Conservation (phyloP, 164 flowering plant genomes). For the Dillenia suffruticosa region DNA sequence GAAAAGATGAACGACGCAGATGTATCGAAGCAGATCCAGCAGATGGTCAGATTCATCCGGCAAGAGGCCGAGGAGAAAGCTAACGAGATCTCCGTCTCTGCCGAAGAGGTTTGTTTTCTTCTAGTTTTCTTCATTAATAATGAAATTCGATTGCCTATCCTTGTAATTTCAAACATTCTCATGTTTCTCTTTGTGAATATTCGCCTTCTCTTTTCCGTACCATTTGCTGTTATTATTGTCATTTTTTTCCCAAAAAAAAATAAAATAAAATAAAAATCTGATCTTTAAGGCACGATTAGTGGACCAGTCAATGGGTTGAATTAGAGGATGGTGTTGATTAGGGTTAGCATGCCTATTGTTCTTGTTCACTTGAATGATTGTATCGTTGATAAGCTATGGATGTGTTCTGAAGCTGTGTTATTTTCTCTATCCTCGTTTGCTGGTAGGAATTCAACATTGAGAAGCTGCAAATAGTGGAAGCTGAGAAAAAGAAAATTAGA, state of each 20-base stretch:
- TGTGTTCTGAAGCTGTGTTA: background rate
- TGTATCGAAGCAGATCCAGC: conserved; percentile 45
- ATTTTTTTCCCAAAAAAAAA: no score
- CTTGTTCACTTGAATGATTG: no score
- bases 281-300: no score
- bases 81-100: conserved; percentile 41
- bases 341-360: no score
- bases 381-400: no score
- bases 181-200: background rate
- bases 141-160: no score
- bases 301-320: no score
- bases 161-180: no score
- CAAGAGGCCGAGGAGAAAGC: conserved; percentile 53
- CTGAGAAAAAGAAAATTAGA: conserved; percentile 53
- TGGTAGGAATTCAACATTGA: conserved; percentile 66
- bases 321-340: no score
- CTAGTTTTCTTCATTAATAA: background rate
- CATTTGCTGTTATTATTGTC: background rate
- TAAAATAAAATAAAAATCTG: no score
- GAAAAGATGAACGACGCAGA: conserved; percentile 40
- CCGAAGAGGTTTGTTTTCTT: conserved; percentile 27
- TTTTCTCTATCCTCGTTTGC: background rate
- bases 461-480: conserved; percentile 60
- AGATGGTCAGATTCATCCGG: conserved; percentile 45
- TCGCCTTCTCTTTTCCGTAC: background rate